Evolutionary conservation across 768 basidiomycete species (phyloP).

Genomic region (Mycena rebaudengoi): DNA sequence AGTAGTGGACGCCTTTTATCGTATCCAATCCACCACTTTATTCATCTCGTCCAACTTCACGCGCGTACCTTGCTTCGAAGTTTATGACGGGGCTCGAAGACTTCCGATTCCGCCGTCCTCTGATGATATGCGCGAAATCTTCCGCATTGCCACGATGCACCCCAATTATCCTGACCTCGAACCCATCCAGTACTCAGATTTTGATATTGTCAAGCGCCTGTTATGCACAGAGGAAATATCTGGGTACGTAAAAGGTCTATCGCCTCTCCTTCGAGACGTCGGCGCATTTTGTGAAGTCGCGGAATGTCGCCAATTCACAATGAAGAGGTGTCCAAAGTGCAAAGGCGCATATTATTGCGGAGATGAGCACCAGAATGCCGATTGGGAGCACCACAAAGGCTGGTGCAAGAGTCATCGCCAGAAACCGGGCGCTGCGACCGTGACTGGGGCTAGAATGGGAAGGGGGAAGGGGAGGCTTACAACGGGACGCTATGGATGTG

Average conservation of each 20-base stretch:
- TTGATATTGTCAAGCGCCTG: constrained; percentile 7
- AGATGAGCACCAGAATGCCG: constrained; percentile 1
- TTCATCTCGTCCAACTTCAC: neutral
- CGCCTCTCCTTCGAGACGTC: neutral
- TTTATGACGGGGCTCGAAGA: constrained; percentile 15
- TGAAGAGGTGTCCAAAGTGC: constrained; percentile 1
- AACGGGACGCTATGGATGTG: too few relatives aligned
- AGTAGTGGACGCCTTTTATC: constrained; percentile 13
- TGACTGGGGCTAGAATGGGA: too few relatives aligned
- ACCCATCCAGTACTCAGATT: constrained; percentile 12
- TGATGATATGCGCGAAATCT: constrained; percentile 10
- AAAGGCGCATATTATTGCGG: constrained; percentile 11
- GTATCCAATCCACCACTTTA: constrained; percentile 15
- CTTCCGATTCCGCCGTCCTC: constrained; percentile 9
- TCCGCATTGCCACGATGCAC: constrained; percentile 18
- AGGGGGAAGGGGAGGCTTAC: too few relatives aligned
- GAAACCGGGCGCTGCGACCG: constrained; percentile 13
- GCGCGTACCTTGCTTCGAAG: constrained; percentile 7
- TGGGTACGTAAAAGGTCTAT: neutral
- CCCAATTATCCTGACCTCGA: constrained; percentile 7
- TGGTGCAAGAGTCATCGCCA: constrained; percentile 13
- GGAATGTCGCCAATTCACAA: constrained; percentile 6
- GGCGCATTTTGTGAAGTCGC: constrained; percentile 11
- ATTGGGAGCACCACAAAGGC: constrained; percentile 13
- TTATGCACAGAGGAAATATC: neutral